Evolutionary conservation across 169 alveolate genomes (phyloP).

Genomic region (Cryptosporidium baileyi): DNA sequence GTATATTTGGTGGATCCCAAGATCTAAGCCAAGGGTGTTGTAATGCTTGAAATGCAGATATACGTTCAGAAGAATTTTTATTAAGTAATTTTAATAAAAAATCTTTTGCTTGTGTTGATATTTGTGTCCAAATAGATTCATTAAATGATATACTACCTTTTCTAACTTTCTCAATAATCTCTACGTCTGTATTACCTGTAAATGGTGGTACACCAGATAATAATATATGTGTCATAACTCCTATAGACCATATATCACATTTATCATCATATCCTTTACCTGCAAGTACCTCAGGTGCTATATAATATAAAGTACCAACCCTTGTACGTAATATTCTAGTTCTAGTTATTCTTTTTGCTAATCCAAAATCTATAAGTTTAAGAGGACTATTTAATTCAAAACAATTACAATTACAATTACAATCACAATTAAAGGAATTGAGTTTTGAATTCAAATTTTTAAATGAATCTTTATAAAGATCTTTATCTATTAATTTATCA

Average conservation of each 20-base stretch:
- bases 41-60: conserved; percentile 75
- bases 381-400: conserved; percentile 68
- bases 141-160: conserved; percentile 26
- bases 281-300: conserved; percentile 91
- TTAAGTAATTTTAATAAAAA: conserved; percentile 46
- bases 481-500: neutral
- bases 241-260: conserved; percentile 93
- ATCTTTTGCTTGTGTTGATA: conserved; percentile 70
- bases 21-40: conserved; percentile 75
- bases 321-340: conserved; percentile 76
- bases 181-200: conserved; percentile 50
- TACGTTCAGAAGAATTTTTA: conserved; percentile 68
- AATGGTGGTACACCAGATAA: conserved; percentile 89
- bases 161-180: conserved; percentile 51
- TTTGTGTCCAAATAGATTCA: conserved; percentile 62
- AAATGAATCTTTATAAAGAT: neutral
- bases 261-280: conserved; percentile 88
- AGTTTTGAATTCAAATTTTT: neutral
- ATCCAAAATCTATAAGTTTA: conserved; percentile 78
- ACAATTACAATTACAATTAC: neutral
- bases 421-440: neutral
- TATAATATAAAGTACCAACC: conserved; percentile 90
- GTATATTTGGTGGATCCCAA: conserved; percentile 56
- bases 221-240: conserved; percentile 89
- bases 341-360: conserved; percentile 76